phyloP scores from a whole-genome alignment of 768 basidiomycete species.

The Mycena rebaudengoi region DNA sequence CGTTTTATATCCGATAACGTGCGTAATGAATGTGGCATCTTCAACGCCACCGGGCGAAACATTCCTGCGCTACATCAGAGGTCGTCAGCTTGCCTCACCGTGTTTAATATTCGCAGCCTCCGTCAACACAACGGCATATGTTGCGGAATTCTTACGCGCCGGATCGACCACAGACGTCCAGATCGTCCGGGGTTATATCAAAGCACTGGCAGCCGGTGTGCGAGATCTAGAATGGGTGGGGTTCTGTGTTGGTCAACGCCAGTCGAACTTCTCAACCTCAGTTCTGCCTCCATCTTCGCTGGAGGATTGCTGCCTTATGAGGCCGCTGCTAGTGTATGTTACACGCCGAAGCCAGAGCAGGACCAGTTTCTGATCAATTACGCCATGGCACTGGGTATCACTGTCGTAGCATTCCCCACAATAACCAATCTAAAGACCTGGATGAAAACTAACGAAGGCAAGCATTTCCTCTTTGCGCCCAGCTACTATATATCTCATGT shows the following conservation, averaged over 20 bases:
- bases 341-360: constrained; percentile 6
- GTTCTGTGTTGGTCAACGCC: neutral
- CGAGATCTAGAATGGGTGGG: constrained; percentile 17
- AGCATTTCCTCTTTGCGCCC: neutral
- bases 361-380: constrained; percentile 11
- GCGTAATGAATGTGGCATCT: constrained; percentile 14
- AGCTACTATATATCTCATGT: neutral
- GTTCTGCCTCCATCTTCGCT: neutral
- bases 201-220: constrained; percentile 10
- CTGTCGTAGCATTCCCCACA: constrained; percentile 5
- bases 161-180: constrained; percentile 9
- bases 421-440: neutral
- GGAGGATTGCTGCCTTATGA: neutral
- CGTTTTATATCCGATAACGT: constrained; percentile 12
- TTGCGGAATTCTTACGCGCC: neutral
- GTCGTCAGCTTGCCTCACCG: neutral
- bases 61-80: constrained; percentile 10
- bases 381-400: constrained; percentile 1
- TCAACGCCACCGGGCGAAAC: constrained; percentile 8
- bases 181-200: constrained; percentile 9
- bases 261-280: neutral
- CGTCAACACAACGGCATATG: constrained; percentile 9
- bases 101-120: constrained; percentile 11
- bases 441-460: constrained; percentile 4
- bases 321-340: neutral